These are phyloP conservation scores for Spathaspora jeffriesii DNA, from an alignment of 1,139 yeast species.

Conservation along the genomic window DNA sequence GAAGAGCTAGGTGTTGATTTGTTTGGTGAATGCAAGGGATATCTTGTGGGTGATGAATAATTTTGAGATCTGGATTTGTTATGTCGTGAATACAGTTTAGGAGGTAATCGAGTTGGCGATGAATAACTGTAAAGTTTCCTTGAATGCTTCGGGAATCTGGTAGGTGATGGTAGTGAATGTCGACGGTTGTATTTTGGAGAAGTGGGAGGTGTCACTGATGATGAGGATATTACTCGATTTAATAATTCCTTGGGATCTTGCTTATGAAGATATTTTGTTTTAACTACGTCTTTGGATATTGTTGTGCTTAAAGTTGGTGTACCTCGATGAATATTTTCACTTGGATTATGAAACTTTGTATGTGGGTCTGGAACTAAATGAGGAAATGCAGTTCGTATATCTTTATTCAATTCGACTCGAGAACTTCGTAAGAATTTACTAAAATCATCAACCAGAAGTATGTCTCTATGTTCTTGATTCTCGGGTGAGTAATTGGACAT, in stretches of 20 bases:
- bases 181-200: neutral
- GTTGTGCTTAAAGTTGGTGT: constrained; percentile 34
- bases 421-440: constrained; percentile 36
- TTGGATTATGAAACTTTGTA: constrained; percentile 40
- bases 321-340: constrained; percentile 22
- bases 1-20: neutral
- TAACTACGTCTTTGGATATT: constrained; percentile 13
- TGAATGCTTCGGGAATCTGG: neutral
- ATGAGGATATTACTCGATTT: constrained; percentile 9
- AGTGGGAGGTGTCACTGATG: constrained; percentile 5
- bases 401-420: constrained; percentile 23
- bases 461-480: constrained; percentile 10
- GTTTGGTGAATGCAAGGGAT: neutral
- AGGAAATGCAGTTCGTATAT: constrained; percentile 32
- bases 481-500: constrained; percentile 26
- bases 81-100: neutral
- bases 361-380: constrained; percentile 16
- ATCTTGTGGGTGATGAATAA: too few relatives aligned
- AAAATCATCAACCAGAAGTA: constrained; percentile 24
- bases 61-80: neutral
- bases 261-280: constrained; percentile 29
- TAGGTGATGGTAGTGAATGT: neutral
- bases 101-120: neutral
- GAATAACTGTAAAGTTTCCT: neutral
- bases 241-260: constrained; percentile 16